These are phyloP conservation scores for Thecamonas trahens DNA, from an alignment of 78 protist species.

Conservation along the genomic window DNA sequence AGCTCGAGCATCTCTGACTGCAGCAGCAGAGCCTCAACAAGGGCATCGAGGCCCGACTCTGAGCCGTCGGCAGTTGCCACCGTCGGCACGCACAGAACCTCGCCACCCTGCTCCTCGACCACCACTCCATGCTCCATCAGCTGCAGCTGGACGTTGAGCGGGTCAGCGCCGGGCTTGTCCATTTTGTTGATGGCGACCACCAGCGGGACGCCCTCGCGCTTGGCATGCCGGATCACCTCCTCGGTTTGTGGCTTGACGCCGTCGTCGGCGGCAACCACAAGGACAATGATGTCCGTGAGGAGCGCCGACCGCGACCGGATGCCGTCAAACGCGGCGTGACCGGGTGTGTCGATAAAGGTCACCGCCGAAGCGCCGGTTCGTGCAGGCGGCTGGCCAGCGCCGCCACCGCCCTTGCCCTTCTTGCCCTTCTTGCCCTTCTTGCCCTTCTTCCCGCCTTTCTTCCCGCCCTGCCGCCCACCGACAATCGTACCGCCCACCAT, in stretches of 20 bases:
- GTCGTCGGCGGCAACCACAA: conserved; percentile 85
- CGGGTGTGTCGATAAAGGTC: conserved; percentile 91
- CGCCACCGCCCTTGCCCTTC: too few relatives aligned
- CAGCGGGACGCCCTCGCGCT: conserved; percentile 15
- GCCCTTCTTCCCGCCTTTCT: too few relatives aligned
- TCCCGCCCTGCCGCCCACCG: too few relatives aligned
- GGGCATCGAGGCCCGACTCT: conserved; percentile 4
- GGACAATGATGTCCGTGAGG: conserved; percentile 75
- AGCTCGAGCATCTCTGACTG: conserved; percentile 11
- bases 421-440: too few relatives aligned
- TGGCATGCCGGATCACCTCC: conserved; percentile 58
- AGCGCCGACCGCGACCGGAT: conserved; percentile 80
- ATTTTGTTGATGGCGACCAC: conserved; percentile 84
- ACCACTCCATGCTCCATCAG: conserved; percentile 55
- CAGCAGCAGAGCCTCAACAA: conserved; percentile 46
- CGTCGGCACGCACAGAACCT: conserved; percentile 41
- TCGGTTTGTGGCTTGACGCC: conserved; percentile 74
- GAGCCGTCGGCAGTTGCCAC: conserved; percentile 56
- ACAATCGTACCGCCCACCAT: not conserved
- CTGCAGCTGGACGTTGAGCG: conserved; percentile 6
- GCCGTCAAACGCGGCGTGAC: conserved; percentile 80
- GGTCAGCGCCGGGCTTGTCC: conserved; percentile 56
- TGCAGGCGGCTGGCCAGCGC: too few relatives aligned
- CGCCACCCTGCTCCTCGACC: conserved; percentile 73
- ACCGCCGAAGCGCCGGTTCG: conserved; percentile 19